These are phyloP conservation scores for Clarireedia hainanense DNA, from an alignment of 2,329 filamentous ascomycete species.

Conservation along the genomic window DNA sequence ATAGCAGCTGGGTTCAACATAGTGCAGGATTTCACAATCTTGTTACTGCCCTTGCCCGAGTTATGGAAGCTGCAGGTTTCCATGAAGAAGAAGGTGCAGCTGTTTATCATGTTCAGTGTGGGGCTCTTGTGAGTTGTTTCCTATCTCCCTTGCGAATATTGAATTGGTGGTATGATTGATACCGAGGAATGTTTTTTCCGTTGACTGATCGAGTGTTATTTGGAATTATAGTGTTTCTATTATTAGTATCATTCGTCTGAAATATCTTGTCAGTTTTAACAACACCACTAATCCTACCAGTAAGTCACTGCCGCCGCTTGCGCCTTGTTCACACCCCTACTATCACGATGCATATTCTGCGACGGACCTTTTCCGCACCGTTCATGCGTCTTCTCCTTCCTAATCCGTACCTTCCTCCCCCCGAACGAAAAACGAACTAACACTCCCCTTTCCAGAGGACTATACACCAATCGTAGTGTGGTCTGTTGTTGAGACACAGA, in stretches of 20 bases:
- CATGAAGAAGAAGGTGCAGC: constrained; percentile 39
- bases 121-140: constrained; percentile 32
- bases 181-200: neutral
- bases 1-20: constrained; percentile 45
- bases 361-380: no score
- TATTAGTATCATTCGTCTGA: constrained; percentile 14
- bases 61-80: constrained; percentile 36
- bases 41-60: constrained; percentile 41
- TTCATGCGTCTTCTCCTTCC: neutral
- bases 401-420: neutral
- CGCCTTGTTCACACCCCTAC: no score
- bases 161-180: neutral
- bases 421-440: neutral
- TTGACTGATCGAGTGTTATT: neutral
- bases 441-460: constrained; percentile 4
- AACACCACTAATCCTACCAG: constrained; percentile 14
- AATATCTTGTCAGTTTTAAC: constrained; percentile 11
- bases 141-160: neutral
- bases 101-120: constrained; percentile 42
- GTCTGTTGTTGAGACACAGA: constrained; percentile 9
- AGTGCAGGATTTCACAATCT: constrained; percentile 41
- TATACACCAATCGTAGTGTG: constrained; percentile 8
- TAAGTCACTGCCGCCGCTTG: neutral
- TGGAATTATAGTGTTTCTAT: constrained; percentile 12
- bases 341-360: no score